phyloP scores from a whole-genome alignment of 495 filamentous ascomycete genomes.

The Penicillium alfredii region DNA sequence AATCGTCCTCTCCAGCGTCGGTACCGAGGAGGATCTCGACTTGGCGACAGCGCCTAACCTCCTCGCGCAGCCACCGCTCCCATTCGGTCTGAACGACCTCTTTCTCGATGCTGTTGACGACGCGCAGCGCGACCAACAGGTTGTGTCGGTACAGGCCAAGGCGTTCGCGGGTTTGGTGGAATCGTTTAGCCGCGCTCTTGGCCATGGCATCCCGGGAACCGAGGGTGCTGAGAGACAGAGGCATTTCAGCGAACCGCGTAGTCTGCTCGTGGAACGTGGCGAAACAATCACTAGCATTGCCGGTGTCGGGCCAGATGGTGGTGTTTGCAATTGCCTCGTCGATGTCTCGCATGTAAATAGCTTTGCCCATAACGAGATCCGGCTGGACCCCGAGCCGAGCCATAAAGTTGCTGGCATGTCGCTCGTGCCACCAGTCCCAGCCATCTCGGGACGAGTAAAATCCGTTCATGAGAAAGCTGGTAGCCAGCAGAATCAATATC shows the following conservation, averaged over 20 bases:
- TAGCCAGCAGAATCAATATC: conserved; percentile 58
- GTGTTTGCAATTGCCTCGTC: conserved; percentile 56
- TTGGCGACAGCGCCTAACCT: conserved; percentile 61
- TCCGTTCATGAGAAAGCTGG: conserved; percentile 64
- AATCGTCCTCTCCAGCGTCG: conserved; percentile 21
- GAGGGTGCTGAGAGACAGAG: conserved; percentile 29
- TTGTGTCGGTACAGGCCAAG: conserved; percentile 87
- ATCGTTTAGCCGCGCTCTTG: conserved; percentile 55
- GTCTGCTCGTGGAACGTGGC: conserved; percentile 40
- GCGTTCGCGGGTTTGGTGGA: conserved; percentile 71
- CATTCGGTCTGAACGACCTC: conserved; percentile 82
- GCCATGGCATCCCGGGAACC: conserved; percentile 39
- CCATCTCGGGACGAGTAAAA: conserved; percentile 62
- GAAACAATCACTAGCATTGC: conserved; percentile 39
- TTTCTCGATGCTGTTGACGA: conserved; percentile 81
- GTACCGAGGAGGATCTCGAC: conserved; percentile 47
- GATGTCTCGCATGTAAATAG: conserved; percentile 77
- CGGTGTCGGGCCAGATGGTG: conserved; percentile 29
- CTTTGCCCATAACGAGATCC: conserved; percentile 72
- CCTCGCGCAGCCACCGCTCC: conserved; percentile 80
- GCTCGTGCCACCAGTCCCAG: conserved; percentile 79
- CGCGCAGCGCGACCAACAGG: conserved; percentile 79
- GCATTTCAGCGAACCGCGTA: conserved; percentile 25
- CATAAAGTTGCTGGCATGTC: conserved; percentile 75
- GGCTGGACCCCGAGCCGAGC: conserved; percentile 69